phyloP scores from a whole-genome alignment of 371 early-diverging fungal genomes.

The Mortierella sp. region DNA sequence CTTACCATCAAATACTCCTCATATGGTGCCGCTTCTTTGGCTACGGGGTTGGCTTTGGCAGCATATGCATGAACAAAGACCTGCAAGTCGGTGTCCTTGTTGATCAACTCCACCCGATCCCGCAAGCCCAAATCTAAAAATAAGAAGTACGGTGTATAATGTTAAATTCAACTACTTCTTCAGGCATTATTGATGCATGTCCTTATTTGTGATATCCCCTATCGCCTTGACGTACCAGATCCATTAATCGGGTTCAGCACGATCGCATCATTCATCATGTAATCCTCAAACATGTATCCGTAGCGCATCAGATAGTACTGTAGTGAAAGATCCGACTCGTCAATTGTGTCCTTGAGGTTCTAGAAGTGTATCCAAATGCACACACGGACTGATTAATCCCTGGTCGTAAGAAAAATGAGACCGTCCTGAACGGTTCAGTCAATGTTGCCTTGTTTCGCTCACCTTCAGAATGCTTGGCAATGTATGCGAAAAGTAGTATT shows the following conservation, averaged over 20 bases:
- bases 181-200: too few species aligned
- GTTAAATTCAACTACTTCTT: too few species aligned
- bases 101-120: slow-evolving; percentile 66
- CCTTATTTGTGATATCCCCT: too few species aligned
- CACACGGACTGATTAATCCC: too few species aligned
- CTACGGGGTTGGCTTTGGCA: slow-evolving; percentile 39
- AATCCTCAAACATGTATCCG: slow-evolving; percentile 64
- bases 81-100: slow-evolving; percentile 63
- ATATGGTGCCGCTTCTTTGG: slow-evolving; percentile 62
- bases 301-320: slow-evolving; percentile 79
- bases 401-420: too few species aligned
- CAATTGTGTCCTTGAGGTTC: slow-evolving; percentile 74
- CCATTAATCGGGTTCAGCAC: slow-evolving; percentile 60
- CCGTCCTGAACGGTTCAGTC: too few species aligned
- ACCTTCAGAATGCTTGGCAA: slow-evolving; percentile 75
- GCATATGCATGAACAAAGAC: slow-evolving; percentile 53
- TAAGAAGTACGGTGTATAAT: too few species aligned
- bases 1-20: slow-evolving; percentile 69
- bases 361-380: slow-evolving; percentile 20
- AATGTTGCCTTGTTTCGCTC: slow-evolving; percentile 3
- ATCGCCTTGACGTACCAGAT: slow-evolving; percentile 38
- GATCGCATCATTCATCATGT: slow-evolving; percentile 64
- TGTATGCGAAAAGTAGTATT: slow-evolving; percentile 69
- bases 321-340: slow-evolving; percentile 77
- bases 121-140: slow-evolving; percentile 60